These are phyloP conservation scores for Ascochyta koolunga DNA, from an alignment of 2,329 filamentous ascomycete genomes.

Conservation along the genomic window DNA sequence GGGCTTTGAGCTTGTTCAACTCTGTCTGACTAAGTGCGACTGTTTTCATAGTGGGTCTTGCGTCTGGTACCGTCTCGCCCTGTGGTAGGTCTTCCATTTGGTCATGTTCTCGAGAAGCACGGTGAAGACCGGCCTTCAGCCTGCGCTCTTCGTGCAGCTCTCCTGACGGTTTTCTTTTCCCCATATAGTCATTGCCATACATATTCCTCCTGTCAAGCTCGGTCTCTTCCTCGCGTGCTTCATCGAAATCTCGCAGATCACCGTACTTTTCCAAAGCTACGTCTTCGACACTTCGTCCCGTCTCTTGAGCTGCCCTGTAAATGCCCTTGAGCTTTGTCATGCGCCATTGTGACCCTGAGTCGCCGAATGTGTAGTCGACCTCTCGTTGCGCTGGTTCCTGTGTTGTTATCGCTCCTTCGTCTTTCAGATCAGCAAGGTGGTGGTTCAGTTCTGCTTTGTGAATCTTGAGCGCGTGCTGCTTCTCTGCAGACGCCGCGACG, in stretches of 20 bases:
- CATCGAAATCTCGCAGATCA: constrained; percentile 82
- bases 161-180: constrained; percentile 85
- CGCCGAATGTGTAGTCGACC: constrained; percentile 85
- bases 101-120: constrained; percentile 35
- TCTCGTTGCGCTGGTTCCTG: constrained; percentile 64
- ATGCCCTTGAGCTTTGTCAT: constrained; percentile 94
- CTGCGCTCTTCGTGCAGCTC: constrained; percentile 82
- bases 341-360: constrained; percentile 88
- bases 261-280: constrained; percentile 84
- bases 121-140: constrained; percentile 61
- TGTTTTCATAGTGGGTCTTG: constrained; percentile 53
- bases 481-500: constrained; percentile 56
- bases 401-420: constrained; percentile 22
- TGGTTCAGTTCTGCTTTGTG: constrained; percentile 83
- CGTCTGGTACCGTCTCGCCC: constrained; percentile 64
- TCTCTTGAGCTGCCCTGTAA: constrained; percentile 78
- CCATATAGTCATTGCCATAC: constrained; percentile 84
- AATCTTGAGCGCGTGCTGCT: constrained; percentile 70
- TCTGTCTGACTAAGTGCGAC: constrained; percentile 73
- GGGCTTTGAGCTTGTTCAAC: constrained; percentile 87
- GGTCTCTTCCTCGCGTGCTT: constrained; percentile 89
- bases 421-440: constrained; percentile 66
- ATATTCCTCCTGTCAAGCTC: constrained; percentile 82
- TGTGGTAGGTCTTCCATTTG: constrained; percentile 52
- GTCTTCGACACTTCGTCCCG: constrained; percentile 75